phyloP scores from a whole-genome alignment of 2,329 filamentous ascomycete species.

The Fulvia fulva region DNA sequence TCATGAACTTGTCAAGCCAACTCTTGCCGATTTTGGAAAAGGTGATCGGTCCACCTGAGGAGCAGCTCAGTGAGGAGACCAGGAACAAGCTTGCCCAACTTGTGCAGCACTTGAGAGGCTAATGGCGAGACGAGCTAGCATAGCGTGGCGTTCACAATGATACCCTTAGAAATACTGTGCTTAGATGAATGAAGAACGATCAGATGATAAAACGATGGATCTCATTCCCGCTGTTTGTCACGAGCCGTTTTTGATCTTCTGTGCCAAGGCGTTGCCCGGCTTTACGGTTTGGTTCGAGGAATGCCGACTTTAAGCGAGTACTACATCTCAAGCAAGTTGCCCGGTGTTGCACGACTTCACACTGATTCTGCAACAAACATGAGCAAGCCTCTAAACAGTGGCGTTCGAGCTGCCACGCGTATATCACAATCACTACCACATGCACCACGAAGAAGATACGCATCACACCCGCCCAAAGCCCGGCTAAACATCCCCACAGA shows the following conservation, averaged over 20 bases:
- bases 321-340: background rate
- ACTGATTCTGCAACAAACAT: background rate
- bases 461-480: slow-evolving; percentile 47
- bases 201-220: background rate
- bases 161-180: background rate
- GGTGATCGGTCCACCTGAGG: slow-evolving; percentile 66
- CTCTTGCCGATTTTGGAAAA: slow-evolving; percentile 69
- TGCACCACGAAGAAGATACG: slow-evolving; percentile 37
- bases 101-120: slow-evolving; percentile 44
- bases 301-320: background rate
- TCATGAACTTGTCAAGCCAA: slow-evolving; percentile 65
- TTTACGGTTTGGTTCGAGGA: background rate
- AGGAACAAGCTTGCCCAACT: slow-evolving; percentile 63
- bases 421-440: background rate
- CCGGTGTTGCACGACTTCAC: background rate
- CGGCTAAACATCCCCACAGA: slow-evolving; percentile 82
- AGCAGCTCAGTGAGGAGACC: slow-evolving; percentile 71
- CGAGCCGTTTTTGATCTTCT: background rate
- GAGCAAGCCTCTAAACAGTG: background rate
- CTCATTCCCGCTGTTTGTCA: too few species aligned
- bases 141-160: slow-evolving; percentile 2
- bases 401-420: background rate
- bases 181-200: background rate
- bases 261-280: background rate
- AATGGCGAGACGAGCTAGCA: background rate